These are phyloP conservation scores for Tuber borchii DNA, from an alignment of 495 filamentous ascomycete genomes.

Conservation along the genomic window DNA sequence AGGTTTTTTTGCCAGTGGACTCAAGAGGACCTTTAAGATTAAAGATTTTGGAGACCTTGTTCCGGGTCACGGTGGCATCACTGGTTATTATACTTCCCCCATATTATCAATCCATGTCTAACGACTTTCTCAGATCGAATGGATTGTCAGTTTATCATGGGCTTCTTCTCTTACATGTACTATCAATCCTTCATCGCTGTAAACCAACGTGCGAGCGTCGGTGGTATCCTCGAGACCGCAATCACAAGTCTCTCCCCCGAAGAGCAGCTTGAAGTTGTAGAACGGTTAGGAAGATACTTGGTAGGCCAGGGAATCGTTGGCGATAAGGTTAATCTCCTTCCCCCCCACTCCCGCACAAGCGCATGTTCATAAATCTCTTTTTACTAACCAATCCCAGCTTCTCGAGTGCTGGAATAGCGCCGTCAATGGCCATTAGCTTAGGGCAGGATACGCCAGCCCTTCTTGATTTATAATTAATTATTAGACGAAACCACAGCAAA, in stretches of 20 bases:
- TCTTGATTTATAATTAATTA: slow-evolving; percentile 6
- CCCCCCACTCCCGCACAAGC: neutral
- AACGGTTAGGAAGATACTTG: slow-evolving; percentile 73
- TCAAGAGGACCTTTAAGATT: slow-evolving; percentile 99
- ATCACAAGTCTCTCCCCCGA: slow-evolving; percentile 76
- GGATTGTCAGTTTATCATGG: slow-evolving; percentile 99
- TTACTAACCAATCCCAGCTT: slow-evolving; percentile 20
- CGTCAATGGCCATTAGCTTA: slow-evolving; percentile 25
- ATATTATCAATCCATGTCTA: slow-evolving; percentile 8
- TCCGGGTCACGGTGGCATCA: slow-evolving; percentile 96
- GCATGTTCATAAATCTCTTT: neutral
- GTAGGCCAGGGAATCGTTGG: slow-evolving; percentile 71
- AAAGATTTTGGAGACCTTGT: slow-evolving; percentile 99
- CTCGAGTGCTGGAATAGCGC: slow-evolving; percentile 32
- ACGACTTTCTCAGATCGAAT: slow-evolving; percentile 61
- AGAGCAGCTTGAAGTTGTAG: slow-evolving; percentile 83
- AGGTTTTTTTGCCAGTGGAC: slow-evolving; percentile 94
- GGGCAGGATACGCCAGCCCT: neutral
- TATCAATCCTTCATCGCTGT: slow-evolving; percentile 95
- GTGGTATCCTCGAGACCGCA: slow-evolving; percentile 76
- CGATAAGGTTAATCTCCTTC: slow-evolving; percentile 51
- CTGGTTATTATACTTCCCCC: slow-evolving; percentile 41
- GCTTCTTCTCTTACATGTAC: slow-evolving; percentile 96
- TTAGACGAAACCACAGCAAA: slow-evolving; percentile 8
- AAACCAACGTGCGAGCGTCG: slow-evolving; percentile 65